Base-by-base conservation (phyloP, 2,329 filamentous ascomycete genomes). In the Alternaria conjuncta region DNA sequence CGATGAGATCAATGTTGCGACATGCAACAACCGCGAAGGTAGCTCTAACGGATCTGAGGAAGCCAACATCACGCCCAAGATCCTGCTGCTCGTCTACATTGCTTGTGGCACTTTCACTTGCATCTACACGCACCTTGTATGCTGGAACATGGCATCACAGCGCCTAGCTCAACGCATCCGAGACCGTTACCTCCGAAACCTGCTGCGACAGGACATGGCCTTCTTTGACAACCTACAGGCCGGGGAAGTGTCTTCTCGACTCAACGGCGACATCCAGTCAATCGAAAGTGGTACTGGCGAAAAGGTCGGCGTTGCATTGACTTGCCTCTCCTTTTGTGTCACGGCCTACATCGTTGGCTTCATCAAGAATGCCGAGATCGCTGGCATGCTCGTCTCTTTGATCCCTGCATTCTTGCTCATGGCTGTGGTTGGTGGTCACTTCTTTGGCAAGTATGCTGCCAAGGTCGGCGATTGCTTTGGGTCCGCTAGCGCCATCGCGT, bases 251-350 rank as follows among this genome's bases (percentile, higher is more conserved):
- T 85, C 87, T 2, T 86, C 87, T 9, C 84, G 89, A 18, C 84
- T 92, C 46, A 89, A 89, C 71, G 84, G 84, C 57, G 89, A 92
- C 70, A 89, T 92, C 32, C 86, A 89, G 62, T 86, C 87, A 1
- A 87, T 92, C 55, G 89, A 90, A 71, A 85, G 86, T 0, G 90
- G 90, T 13, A 91, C 89, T 0, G 89, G 87, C 2, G 90, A 92
- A 77, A 92, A 92, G 75, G 89, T 91, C 15, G 89, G 89, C 55
- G 86, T 91, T 32, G 85, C 86, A 67, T 82, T 92, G 5, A 84
- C 86, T 23, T 88, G 85, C 55, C 76, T 87, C 10, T 87, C 88
- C 3, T 92, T 91, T 76, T 92, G 92, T 72, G 74, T 91, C 57
- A 88, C 90, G 0, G 87, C 89, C 4, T 92, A 90, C 65, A 82